Conservation (phyloP, 768 basidiomycete genomes). For the Pleurotus pulmonarius region DNA sequence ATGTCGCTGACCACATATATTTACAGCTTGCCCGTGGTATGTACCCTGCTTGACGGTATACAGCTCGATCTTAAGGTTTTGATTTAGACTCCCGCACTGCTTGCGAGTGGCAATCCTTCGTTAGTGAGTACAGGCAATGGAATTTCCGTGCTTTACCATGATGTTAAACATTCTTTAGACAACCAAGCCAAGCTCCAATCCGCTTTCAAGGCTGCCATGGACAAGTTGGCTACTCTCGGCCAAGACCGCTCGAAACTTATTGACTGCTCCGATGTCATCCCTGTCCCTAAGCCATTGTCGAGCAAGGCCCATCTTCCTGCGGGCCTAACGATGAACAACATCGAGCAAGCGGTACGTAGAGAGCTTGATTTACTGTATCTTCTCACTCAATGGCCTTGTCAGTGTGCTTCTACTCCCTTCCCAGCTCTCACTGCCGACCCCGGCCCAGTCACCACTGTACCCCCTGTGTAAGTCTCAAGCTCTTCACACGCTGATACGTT, state of each 20-base stretch:
- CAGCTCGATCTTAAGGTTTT: slow-evolving; percentile 3
- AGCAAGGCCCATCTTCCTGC: slow-evolving; percentile 16
- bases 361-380: neutral
- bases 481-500: neutral
- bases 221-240: slow-evolving; percentile 27
- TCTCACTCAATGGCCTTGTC: neutral
- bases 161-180: slow-evolving; percentile 5
- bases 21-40: slow-evolving; percentile 15
- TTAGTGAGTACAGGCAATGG: slow-evolving; percentile 13
- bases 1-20: neutral
- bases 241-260: slow-evolving; percentile 17
- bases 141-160: neutral
- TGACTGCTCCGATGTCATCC: slow-evolving; percentile 19
- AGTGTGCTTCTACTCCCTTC: slow-evolving; percentile 7
- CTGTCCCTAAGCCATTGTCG: slow-evolving; percentile 12
- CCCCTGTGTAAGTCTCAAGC: slow-evolving; percentile 3
- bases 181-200: slow-evolving; percentile 17
- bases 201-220: slow-evolving; percentile 25
- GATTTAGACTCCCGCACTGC: slow-evolving; percentile 29
- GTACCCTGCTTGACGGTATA: neutral
- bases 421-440: slow-evolving; percentile 5
- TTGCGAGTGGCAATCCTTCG: slow-evolving; percentile 32
- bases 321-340: slow-evolving; percentile 8
- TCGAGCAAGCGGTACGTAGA: slow-evolving; percentile 7
- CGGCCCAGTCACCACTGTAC: slow-evolving; percentile 4